Conservation (phyloP, 129 eudicot genomes). For the Rutidosis leptorrhynchoides region DNA sequence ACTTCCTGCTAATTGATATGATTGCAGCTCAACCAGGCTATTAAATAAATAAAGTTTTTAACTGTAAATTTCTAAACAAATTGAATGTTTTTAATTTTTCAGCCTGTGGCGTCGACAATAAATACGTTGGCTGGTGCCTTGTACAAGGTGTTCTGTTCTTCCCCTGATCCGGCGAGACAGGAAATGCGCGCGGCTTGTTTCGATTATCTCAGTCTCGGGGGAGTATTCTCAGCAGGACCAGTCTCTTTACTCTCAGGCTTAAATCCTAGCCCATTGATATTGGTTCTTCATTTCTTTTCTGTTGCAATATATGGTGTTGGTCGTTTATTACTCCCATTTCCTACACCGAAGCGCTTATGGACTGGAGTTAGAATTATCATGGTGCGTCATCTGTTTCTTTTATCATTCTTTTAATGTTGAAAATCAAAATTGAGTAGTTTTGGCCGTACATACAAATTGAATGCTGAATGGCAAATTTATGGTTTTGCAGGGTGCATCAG, state of each 20-base stretch:
- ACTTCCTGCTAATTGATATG: too few species aligned
- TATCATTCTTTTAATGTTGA: neutral
- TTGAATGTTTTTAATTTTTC: conserved; percentile 25
- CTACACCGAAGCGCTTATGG: conserved; percentile 55
- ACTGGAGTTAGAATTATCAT: conserved; percentile 43
- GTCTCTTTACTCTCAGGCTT: conserved; percentile 58
- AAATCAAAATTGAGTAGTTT: neutral
- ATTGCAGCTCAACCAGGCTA: neutral
- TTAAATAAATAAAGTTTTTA: neutral
- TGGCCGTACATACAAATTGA: neutral
- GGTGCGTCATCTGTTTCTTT: conserved; percentile 34
- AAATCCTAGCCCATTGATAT: conserved; percentile 45
- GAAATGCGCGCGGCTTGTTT: conserved; percentile 68
- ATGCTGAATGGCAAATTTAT: too few species aligned
- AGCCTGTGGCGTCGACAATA: conserved; percentile 75
- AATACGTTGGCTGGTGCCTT: conserved; percentile 67
- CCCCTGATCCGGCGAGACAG: conserved; percentile 55
- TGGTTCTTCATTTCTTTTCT: conserved; percentile 58
- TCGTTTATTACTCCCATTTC: conserved; percentile 54
- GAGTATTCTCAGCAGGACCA: conserved; percentile 53
- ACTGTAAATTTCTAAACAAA: too few species aligned
- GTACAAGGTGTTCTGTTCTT: conserved; percentile 57
- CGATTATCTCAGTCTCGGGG: conserved; percentile 56
- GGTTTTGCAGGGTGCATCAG: conserved; percentile 52
- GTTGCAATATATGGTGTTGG: conserved; percentile 59